Percentiles rank a stretch among this genome's conserved stretches.
Conservation (phyloP, 495 filamentous ascomycete genomes). For the Cercophora samala region DNA sequence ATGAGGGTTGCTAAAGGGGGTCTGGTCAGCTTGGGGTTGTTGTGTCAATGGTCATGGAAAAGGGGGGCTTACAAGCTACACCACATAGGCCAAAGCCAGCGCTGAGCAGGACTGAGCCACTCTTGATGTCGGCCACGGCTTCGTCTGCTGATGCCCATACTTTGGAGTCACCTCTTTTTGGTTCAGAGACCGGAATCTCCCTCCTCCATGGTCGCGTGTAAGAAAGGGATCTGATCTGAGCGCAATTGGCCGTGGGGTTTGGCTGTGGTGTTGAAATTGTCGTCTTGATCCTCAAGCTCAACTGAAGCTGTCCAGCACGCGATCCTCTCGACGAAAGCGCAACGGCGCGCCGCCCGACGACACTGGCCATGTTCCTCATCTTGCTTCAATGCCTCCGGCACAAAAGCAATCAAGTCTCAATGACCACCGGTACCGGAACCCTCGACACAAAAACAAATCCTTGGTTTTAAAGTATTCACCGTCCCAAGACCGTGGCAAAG, state of each 20-base stretch:
- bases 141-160: conserved; percentile 55
- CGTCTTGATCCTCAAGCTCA: neutral
- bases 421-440: neutral
- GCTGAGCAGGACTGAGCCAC: conserved; percentile 56
- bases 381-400: neutral
- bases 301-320: neutral
- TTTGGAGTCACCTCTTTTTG: conserved; percentile 47
- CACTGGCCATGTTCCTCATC: neutral
- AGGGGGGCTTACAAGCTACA: conserved; percentile 48
- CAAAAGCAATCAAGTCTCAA: neutral
- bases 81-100: conserved; percentile 62
- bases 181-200: conserved; percentile 28
- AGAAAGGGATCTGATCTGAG: neutral
- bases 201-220: conserved; percentile 10
- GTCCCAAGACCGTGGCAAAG: neutral
- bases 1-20: conserved; percentile 44
- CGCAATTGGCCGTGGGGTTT: neutral
- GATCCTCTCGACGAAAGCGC: neutral
- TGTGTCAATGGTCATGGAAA: neutral
- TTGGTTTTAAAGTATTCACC: neutral
- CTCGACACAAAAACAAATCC: neutral
- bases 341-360: neutral
- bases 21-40: neutral
- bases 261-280: neutral
- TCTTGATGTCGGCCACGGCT: conserved; percentile 58